These are phyloP conservation scores for Corylus americana DNA, from an alignment of 306 rosid species.

Conservation along the genomic window DNA sequence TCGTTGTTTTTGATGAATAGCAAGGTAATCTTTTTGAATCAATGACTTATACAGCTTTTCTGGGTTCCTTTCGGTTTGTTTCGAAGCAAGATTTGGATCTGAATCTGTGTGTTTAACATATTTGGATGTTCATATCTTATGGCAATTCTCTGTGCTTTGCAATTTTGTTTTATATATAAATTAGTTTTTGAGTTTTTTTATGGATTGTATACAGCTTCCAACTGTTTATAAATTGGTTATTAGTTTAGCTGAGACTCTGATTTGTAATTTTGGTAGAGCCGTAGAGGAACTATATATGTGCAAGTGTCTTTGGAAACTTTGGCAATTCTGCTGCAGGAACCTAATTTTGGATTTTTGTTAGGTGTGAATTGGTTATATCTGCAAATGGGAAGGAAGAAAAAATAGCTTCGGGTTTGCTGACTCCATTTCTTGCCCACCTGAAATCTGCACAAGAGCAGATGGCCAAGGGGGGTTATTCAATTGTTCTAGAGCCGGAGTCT, in stretches of 20 bases:
- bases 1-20: neutral
- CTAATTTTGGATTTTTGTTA: slow-evolving; percentile 27
- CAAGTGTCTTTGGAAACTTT: neutral
- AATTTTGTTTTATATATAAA: neutral
- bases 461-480: slow-evolving; percentile 94
- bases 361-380: slow-evolving; percentile 90
- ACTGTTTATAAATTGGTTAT: too few species aligned
- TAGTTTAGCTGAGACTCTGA: neutral
- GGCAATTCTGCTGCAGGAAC: neutral
- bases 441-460: slow-evolving; percentile 94
- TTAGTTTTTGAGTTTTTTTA: neutral
- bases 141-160: slow-evolving; percentile 3
- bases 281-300: neutral
- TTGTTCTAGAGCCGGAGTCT: slow-evolving; percentile 78
- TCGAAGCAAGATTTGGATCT: slow-evolving; percentile 26
- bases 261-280: neutral
- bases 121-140: slow-evolving; percentile 18
- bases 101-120: slow-evolving; percentile 8
- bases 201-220: too few species aligned
- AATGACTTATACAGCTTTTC: slow-evolving; percentile 18
- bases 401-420: slow-evolving; percentile 85
- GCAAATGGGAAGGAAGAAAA: slow-evolving; percentile 91
- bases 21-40: slow-evolving; percentile 5
- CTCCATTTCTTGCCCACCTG: slow-evolving; percentile 90
- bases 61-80: slow-evolving; percentile 18